Percentiles rank a stretch among this genome's conserved stretches.
Conservation (phyloP, 2,329 filamentous ascomycete genomes). For the Fusarium palustre region DNA sequence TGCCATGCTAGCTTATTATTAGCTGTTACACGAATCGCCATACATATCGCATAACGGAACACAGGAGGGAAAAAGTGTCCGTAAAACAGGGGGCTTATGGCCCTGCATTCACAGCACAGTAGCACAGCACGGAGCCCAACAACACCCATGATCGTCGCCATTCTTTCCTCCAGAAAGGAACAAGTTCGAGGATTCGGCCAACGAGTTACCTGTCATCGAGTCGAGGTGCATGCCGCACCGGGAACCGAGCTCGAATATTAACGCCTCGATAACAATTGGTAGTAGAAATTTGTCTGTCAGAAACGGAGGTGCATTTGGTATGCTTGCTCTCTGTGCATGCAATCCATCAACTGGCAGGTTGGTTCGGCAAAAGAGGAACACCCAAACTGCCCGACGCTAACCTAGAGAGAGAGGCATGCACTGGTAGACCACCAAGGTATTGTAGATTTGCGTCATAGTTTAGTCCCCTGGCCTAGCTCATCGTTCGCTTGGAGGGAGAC, state of each 20-base stretch:
- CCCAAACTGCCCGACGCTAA: conserved; percentile 20
- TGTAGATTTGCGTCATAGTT: conserved; percentile 38
- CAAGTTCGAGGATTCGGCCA: conserved; percentile 3
- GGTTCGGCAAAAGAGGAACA: conserved; percentile 9
- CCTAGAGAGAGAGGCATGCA: too few relatives aligned
- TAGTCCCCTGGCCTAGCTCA: conserved; percentile 22
- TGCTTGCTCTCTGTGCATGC: neutral
- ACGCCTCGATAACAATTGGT: conserved; percentile 9
- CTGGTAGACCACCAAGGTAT: conserved; percentile 12
- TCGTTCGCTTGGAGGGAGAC: conserved; percentile 37
- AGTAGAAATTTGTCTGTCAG: conserved; percentile 3
- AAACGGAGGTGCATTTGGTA: conserved; percentile 7
- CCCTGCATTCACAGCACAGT: conserved; percentile 7
- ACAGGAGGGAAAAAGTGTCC: neutral
- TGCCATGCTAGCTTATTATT: conserved; percentile 4
- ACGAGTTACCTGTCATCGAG: conserved; percentile 18
- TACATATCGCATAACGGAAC: conserved; percentile 3
- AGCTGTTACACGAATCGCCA: conserved; percentile 23
- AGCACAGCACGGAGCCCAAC: neutral
- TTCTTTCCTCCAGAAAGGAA: neutral
- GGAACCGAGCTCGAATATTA: conserved; percentile 23
- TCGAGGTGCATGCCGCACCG: conserved; percentile 1
- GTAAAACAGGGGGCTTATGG: conserved; percentile 29
- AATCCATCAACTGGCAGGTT: conserved; percentile 6
- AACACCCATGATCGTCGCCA: conserved; percentile 20